Percentiles rank a stretch among this genome's conserved stretches.
Evolutionary conservation across 192 early-diverging fungal genomes (phyloP).

Genomic region (Podila verticillata): DNA sequence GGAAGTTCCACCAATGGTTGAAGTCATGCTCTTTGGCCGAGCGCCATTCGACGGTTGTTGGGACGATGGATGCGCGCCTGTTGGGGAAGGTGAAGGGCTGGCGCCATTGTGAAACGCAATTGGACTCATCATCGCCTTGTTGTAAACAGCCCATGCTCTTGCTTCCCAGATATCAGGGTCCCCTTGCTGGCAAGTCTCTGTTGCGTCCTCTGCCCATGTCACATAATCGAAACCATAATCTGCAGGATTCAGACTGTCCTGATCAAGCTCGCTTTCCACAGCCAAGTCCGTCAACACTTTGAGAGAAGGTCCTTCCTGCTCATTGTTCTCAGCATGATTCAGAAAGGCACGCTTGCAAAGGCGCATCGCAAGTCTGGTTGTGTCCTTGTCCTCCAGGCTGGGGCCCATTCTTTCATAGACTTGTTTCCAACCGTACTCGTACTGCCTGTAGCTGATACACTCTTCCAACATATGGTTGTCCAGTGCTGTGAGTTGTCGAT

Average conservation of each 20-base stretch:
- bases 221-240: not conserved
- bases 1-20: not conserved
- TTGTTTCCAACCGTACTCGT: constrained; percentile 30
- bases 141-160: constrained; percentile 39
- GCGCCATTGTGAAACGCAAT: not conserved
- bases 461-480: constrained; percentile 39
- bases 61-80: not conserved
- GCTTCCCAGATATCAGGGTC: constrained; percentile 42
- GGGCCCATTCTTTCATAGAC: constrained; percentile 43
- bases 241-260: not conserved
- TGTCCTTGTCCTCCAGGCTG: constrained; percentile 22
- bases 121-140: constrained; percentile 25
- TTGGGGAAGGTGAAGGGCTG: not conserved
- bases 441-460: constrained; percentile 34
- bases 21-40: too few relatives aligned
- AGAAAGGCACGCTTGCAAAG: constrained; percentile 30
- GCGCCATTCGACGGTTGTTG: not conserved
- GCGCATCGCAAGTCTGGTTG: constrained; percentile 24
- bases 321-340: constrained; percentile 5
- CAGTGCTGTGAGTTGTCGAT: constrained; percentile 14
- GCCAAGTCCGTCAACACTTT: not conserved
- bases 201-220: not conserved
- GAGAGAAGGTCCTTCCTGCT: not conserved
- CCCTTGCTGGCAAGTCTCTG: not conserved
- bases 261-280: not conserved